Evolutionary conservation across 176 grass and related monocot species (phyloP), one percentile per base, ranked within the genome.

Genomic region (Triticum turgidum): DNA sequence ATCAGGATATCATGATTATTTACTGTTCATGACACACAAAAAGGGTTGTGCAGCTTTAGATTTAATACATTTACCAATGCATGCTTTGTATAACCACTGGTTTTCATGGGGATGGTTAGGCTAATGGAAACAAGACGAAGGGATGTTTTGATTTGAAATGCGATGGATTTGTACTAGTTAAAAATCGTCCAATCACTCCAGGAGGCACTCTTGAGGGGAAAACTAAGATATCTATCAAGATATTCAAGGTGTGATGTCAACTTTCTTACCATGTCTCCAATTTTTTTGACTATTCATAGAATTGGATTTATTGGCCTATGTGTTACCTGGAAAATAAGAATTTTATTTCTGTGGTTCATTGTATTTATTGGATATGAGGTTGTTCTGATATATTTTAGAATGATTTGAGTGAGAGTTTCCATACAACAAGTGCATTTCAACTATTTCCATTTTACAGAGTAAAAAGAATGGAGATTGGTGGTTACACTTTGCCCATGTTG

Each of bases 191-290:
- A 22, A 62, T 79, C 34, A 62, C 30, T 21, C 77, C 33, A 1
- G 34, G 58, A 37, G 21, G 41, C 8, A 24, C 77, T 64, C 59
- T 63, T 1, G 6, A 63, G 3, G 56, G 11, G 1, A 61, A 62
- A 39, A 5, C 10, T 63, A 79, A 83, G n/a, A 83, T 73, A 58
- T 27, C 68, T 11, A 30, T 83, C 82, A 83, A 74, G 54, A 74
- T 83, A 73, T 74, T 83, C 35, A 83, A 83, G 69, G 65, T 56
- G 47, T 18, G 20, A 24, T 35, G 44, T 7, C 5, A 35, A 81
- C 9, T 49, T 21, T 17, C 13, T 44, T 25, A 44, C 9, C 3
- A 56, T 20, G 6, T 77, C 29, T 65, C 7, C 9, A 29, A 11
- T 27, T 42, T 63, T 42, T 65, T 5, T 41, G 5, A 44, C 9